Percentiles rank a stretch among this genome's conserved stretches.
Conservation (phyloP, 2,329 filamentous ascomycete genomes). For the Fulvia fulva region DNA sequence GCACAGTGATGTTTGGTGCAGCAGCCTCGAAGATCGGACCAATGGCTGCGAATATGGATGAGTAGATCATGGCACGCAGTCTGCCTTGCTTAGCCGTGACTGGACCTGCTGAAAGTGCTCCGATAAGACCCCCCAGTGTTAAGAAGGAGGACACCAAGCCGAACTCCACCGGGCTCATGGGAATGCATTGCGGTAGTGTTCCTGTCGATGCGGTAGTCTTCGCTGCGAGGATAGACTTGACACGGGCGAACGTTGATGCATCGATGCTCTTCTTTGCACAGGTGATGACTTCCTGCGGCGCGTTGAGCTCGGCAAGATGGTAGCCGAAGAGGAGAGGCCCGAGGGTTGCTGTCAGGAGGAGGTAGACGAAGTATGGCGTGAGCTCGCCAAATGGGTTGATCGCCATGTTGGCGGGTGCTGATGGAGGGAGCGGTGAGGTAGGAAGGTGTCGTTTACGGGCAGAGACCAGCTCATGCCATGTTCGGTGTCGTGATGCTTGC, state of each 20-base stretch:
- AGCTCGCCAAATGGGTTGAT: constrained; percentile 41
- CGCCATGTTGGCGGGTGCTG: constrained; percentile 11
- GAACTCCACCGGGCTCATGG: constrained; percentile 77
- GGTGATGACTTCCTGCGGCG: constrained; percentile 88
- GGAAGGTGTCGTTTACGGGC: background rate
- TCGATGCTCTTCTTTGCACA: constrained; percentile 62
- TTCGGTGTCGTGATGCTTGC: background rate
- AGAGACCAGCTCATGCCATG: background rate
- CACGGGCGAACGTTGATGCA: constrained; percentile 13
- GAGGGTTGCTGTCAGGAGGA: constrained; percentile 72
- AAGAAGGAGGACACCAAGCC: constrained; percentile 86
- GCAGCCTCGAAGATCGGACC: constrained; percentile 75
- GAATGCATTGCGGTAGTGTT: constrained; percentile 70
- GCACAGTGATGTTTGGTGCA: constrained; percentile 60
- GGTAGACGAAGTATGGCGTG: constrained; percentile 72
- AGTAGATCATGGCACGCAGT: constrained; percentile 70
- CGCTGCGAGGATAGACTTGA: constrained; percentile 48
- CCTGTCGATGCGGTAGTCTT: constrained; percentile 29
- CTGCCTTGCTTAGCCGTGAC: constrained; percentile 75
- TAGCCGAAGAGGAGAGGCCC: constrained; percentile 93
- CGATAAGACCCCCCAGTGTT: constrained; percentile 80
- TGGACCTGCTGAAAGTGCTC: constrained; percentile 75
- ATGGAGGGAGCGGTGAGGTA: background rate
- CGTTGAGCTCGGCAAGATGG: constrained; percentile 91
- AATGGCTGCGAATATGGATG: constrained; percentile 68